Evolutionary conservation across 768 basidiomycete genomes (phyloP), one percentile per base, ranked within the genome.

Genomic region (Tulasnella sp.): DNA sequence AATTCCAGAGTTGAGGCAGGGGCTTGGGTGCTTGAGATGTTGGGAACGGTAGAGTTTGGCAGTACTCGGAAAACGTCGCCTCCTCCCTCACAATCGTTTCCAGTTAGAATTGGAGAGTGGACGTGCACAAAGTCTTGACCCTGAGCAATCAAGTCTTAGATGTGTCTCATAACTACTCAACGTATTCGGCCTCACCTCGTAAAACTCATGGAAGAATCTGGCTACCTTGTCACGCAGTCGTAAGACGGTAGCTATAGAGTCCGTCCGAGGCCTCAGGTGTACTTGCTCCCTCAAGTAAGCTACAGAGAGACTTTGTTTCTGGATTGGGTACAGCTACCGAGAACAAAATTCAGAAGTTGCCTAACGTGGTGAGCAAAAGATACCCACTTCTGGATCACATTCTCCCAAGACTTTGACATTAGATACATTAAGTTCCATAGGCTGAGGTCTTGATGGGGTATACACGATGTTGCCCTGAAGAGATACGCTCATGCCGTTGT

Each of bases 41-140:
- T 22, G 29, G 59, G 17, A 32, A n/a, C 14, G 34, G 68, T 6
- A 36, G 34, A 47, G 52, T n/a, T 37, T 29, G 41, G 73, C 29
- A 22, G 76, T 36, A 96, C 82, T 6, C 86, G 84, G 79, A 98
- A 98, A 1, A 91, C 87, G 80, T 98, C 95, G 22, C 97, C 96
- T 7, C 91, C 95, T 14, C 95, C 97, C 83, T 99, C 97, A 69
- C 95, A 95, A 79, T 99, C 97, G 76, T 88, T 94, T 17, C 88
- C 87, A 0, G 96, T 98, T 29, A 98, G 80, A 62, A 98, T 85
- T 0, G 97, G 97, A 0, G 95, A 91, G 77, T 97, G 89, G 16
- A 86, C 85, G 77, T 90, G 87, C 41, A 82, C 80, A 79, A 97
- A 98, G 11, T 87, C 92, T 79, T 91, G 86, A n/a, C 80, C 80